A percentile compares a stretch with the other conserved stretches of the same genome.
Conservation (phyloP, 2,329 filamentous ascomycete species). For the Paecilomyces dactylethromorphus region DNA sequence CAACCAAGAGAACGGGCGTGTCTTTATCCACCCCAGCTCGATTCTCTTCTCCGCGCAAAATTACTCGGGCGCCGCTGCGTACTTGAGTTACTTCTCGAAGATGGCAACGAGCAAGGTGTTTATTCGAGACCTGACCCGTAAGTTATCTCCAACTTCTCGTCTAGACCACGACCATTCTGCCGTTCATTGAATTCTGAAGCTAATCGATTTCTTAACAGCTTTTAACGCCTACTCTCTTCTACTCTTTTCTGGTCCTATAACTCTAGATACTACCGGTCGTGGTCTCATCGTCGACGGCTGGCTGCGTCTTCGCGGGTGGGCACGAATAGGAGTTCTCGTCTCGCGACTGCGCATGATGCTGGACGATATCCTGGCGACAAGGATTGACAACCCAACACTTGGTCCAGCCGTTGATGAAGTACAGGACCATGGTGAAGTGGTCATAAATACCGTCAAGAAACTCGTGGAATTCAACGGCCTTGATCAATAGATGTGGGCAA, state of each 20-base stretch:
- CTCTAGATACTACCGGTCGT: conserved; percentile 78
- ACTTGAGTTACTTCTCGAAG: conserved; percentile 85
- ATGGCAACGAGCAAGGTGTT: conserved; percentile 91
- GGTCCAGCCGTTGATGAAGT: conserved; percentile 38
- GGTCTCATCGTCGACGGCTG: conserved; percentile 89
- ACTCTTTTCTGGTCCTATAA: conserved; percentile 78
- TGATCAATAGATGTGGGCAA: conserved; percentile 45
- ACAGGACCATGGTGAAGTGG: conserved; percentile 30
- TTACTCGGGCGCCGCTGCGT: conserved; percentile 68
- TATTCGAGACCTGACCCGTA: conserved; percentile 81
- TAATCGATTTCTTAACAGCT: conserved; percentile 28
- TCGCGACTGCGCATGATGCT: conserved; percentile 77
- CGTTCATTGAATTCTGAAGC: conserved; percentile 1
- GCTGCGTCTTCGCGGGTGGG: conserved; percentile 83
- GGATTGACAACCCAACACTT: conserved; percentile 67
- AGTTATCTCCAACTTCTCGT: conserved; percentile 29
- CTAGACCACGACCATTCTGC: background rate
- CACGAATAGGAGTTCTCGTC: conserved; percentile 84
- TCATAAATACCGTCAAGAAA: conserved; percentile 70
- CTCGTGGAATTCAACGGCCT: conserved; percentile 86
- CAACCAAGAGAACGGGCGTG: conserved; percentile 73
- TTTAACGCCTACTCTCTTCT: conserved; percentile 87
- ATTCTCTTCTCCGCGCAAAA: conserved; percentile 77
- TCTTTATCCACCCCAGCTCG: conserved; percentile 88
- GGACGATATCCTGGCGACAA: conserved; percentile 72